Base-by-base conservation (phyloP, 108 stramenopile genomes). In the Fragilariopsis cylindrus region DNA sequence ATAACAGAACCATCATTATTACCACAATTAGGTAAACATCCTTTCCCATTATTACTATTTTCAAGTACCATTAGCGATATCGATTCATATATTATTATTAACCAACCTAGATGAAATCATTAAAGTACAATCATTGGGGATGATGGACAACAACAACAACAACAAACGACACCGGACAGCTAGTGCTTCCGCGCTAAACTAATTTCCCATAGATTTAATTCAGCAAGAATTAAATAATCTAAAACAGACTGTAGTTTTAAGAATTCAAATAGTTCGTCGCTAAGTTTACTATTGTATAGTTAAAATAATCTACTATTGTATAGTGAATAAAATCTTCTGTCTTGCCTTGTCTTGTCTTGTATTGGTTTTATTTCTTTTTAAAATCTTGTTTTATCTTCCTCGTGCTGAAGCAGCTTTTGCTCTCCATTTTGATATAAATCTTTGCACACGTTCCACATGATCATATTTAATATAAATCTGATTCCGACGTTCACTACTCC, bases 391-490 rank as follows among this genome's bases (percentile, higher is more conserved):
- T 49, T 42, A 49, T 48, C 65, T 12, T 62, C 19, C 19, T 19
- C 70, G 48, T 44, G 71, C 60, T 12, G 72, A 73, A 42, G 82
- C 85, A 7, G 72, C 69, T 53, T 81, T 86, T 21, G 93, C 84
- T 56, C 93, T 78, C 93, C 93, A 94, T 58, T 80, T 75, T 40
- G 83, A 85, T 11, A 89, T 84, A 72, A 87, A 94, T 39, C 70
- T 76, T 48, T 84, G 80, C 9, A 92, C 74, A 74, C 79, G 77
- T 70, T 90, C 90, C 1, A 82, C 87, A 42, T 86, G 62, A 3
- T 52, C 66, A 48, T 85, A 89, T 65, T 88, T 77, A 13, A 94
- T 67, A 70, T 86, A 84, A 9, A 90, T 68, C 49, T 82, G 72
- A 50, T 86, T 83, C n/a, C 81, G 85, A 44, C 68, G 67, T 63